These are phyloP conservation scores for Saraca asoca DNA, from an alignment of 331 rosid species.

Conservation along the genomic window DNA sequence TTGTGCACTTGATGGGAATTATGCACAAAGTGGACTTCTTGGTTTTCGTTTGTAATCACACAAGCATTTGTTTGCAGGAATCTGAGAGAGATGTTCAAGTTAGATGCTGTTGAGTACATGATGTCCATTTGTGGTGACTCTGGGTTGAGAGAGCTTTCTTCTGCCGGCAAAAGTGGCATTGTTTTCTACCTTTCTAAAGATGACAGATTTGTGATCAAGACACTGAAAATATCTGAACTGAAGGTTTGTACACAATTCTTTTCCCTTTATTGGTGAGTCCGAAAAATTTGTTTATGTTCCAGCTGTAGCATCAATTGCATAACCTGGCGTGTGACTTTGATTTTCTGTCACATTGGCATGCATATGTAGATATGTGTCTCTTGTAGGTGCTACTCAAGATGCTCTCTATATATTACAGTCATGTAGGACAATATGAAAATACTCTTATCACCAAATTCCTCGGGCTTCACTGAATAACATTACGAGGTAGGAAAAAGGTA, in stretches of 20 bases:
- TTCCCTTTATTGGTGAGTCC: not conserved
- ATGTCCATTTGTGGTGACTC: conserved; percentile 87
- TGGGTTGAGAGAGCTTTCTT: conserved; percentile 78
- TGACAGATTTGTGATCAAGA: conserved; percentile 85
- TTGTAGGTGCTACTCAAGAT: conserved; percentile 72
- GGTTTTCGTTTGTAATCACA: conserved; percentile 21
- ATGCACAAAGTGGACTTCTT: not conserved
- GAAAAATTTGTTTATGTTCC: not conserved
- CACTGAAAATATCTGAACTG: conserved; percentile 66
- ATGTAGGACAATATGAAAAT: conserved; percentile 70
- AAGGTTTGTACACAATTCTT: conserved; percentile 60
- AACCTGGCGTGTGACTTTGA: conserved; percentile 8
- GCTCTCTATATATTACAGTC: conserved; percentile 72
- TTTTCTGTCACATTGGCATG: not conserved
- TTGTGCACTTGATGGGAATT: conserved; percentile 22
- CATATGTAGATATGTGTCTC: not conserved
- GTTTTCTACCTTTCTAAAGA: conserved; percentile 85
- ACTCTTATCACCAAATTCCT: conserved; percentile 84
- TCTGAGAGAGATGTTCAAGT: conserved; percentile 89
- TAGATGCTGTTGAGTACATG: conserved; percentile 94
- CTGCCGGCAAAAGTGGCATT: conserved; percentile 95
- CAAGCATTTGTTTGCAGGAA: conserved; percentile 59
- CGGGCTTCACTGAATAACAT: conserved; percentile 76
- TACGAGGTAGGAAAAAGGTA: conserved; percentile 76
- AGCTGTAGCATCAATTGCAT: conserved; percentile 6